Percentiles rank a stretch among this genome's conserved stretches.
These are phyloP conservation scores for Pleurotus salmoneostramineus DNA, from an alignment of 768 basidiomycete genomes.

Conservation along the genomic window DNA sequence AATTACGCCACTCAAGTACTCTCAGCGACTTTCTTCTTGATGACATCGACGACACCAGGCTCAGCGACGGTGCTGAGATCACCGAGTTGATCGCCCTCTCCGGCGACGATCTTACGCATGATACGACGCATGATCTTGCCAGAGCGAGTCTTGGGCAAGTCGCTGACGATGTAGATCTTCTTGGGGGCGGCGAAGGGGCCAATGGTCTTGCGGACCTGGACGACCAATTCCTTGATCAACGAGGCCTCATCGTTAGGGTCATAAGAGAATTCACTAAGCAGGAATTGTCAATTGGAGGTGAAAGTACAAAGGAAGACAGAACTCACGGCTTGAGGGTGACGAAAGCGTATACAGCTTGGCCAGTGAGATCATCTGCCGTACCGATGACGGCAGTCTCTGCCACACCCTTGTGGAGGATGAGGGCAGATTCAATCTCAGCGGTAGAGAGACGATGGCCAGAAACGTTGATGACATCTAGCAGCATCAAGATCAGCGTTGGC, in stretches of 20 bases:
- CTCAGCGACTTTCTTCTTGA: slow-evolving; percentile 74
- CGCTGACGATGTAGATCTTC: slow-evolving; percentile 77
- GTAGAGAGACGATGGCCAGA: slow-evolving; percentile 96
- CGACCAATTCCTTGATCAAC: slow-evolving; percentile 81
- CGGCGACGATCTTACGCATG: slow-evolving; percentile 93
- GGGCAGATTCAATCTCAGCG: slow-evolving; percentile 95
- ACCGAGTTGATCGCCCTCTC: slow-evolving; percentile 93
- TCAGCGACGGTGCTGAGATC: slow-evolving; percentile 94
- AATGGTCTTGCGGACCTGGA: slow-evolving; percentile 96
- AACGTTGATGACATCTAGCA: slow-evolving; percentile 91
- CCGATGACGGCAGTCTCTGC: slow-evolving; percentile 96
- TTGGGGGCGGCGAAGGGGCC: slow-evolving; percentile 98
- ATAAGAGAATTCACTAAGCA: slow-evolving; percentile 70
- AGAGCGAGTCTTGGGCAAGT: slow-evolving; percentile 92
- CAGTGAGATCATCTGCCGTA: slow-evolving; percentile 81
- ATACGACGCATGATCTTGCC: slow-evolving; percentile 98
- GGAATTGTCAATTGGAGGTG: neutral
- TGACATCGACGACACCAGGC: slow-evolving; percentile 78
- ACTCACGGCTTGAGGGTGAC: slow-evolving; percentile 91
- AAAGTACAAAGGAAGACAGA: neutral
- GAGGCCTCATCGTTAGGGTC: slow-evolving; percentile 64
- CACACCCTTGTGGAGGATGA: slow-evolving; percentile 92
- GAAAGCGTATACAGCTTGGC: slow-evolving; percentile 92
- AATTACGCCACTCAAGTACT: slow-evolving; percentile 10
- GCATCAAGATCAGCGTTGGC: neutral